Evolutionary conservation across 1,284 basidiomycete genomes (phyloP).

Genomic region (Austroboletus novae-zelandiae): DNA sequence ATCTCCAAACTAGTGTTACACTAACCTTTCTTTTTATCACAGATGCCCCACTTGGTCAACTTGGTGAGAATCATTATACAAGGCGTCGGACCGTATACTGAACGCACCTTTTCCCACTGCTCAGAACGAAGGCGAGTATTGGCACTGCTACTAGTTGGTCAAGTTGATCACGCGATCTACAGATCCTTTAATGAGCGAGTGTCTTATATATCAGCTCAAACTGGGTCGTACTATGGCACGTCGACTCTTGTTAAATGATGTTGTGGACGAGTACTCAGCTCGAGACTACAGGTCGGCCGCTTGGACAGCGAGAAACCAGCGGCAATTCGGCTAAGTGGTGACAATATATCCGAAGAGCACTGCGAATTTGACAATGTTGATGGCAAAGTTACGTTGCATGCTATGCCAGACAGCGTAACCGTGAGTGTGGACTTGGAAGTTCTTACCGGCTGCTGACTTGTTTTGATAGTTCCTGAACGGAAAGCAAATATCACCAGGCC

Average conservation of each 20-base stretch:
- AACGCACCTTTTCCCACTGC: background rate
- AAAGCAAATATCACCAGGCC: conserved; percentile 73
- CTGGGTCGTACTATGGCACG: conserved; percentile 75
- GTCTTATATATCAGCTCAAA: conserved; percentile 94
- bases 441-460: conserved; percentile 7
- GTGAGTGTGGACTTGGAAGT: conserved; percentile 44
- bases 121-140: conserved; percentile 74
- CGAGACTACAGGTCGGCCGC: conserved; percentile 63
- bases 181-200: conserved; percentile 91
- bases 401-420: conserved; percentile 79
- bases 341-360: conserved; percentile 89
- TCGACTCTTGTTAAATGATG: conserved; percentile 5
- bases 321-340: conserved; percentile 91
- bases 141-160: conserved; percentile 4
- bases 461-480: conserved; percentile 81
- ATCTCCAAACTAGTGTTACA: conserved; percentile 3
- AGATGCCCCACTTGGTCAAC: conserved; percentile 96
- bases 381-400: conserved; percentile 81
- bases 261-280: conserved; percentile 14
- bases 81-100: conserved; percentile 14
- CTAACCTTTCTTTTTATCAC: conserved; percentile 15
- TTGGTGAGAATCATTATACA: conserved; percentile 54
- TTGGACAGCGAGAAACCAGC: conserved; percentile 76
- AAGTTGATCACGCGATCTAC: conserved; percentile 18
- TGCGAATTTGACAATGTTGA: conserved; percentile 89